Base-by-base conservation (phyloP, 163 green algal genomes). In the Chlorella variabilis region DNA sequence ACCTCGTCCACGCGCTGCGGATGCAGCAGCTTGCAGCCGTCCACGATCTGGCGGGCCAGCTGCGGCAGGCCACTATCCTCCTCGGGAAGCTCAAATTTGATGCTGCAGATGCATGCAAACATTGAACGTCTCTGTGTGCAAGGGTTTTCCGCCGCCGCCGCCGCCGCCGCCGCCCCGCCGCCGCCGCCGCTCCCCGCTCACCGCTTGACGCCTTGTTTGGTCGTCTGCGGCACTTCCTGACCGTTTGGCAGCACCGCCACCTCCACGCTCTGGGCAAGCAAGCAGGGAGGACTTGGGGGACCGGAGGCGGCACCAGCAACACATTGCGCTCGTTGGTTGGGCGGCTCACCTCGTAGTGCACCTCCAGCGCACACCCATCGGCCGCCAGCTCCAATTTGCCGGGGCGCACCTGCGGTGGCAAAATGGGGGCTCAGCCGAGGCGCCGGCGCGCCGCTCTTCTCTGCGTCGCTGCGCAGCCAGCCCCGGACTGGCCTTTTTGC, bases 21-120 rank as follows among this genome's bases (percentile, higher is more conserved):
- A 62, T 94, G 90, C 38, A 97, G 94, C 7, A 95, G 90, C 84
- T 95, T 97, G 89, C 88, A 94, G 31, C 91, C 93, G 4, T 92
- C 86, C 9, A 95, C 87, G 36, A 97, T 86, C 51, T 94, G 88
- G 29, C 85, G 70, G 2, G 92, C 92, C 18, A 95, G 59, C 9
- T 83, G 54, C 0, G 73, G 76, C 7, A 96, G 77, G 65, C 95
- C 88, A 25, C 81, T 90, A 27, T 86, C 85, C 13, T 87, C 85
- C 15, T 80, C 87, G 1, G n/a, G 73, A 1, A 95, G 42, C 3
- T 80, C 92, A 25, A 95, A 88, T 2, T 86, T 90, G 11, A 96
- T 89, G 67, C 90, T 95, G 91, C 68, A 80, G 21, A 23, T 58
- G 38, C 49, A 67, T 21, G 39, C n/a, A 54, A 8, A 25, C 33